Conservation (phyloP, 208 protist genomes). For the Tritrichomonas musculus region DNA sequence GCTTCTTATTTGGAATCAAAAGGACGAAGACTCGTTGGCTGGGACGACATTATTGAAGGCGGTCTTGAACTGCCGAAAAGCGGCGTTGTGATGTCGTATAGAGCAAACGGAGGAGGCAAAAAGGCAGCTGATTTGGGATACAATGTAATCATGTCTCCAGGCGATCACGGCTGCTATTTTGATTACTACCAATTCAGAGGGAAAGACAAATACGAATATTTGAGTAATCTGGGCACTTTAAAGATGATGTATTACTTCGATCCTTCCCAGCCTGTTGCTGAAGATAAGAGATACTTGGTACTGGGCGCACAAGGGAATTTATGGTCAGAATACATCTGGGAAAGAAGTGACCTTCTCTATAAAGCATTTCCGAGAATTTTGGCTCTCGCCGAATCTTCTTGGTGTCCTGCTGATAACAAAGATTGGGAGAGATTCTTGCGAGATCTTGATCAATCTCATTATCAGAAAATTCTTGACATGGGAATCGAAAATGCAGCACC, state of each 20-base stretch:
- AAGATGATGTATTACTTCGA: background rate
- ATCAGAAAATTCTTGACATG: too few species aligned
- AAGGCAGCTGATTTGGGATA: background rate
- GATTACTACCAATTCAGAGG: background rate
- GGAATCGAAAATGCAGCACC: too few species aligned
- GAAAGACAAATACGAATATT: background rate
- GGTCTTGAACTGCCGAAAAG: background rate
- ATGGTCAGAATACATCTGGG: background rate
- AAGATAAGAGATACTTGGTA: background rate
- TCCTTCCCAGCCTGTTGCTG: background rate
- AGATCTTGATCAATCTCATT: too few species aligned
- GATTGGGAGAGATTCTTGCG: background rate
- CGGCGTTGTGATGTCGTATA: background rate
- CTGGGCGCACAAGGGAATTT: background rate
- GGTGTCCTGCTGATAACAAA: background rate
- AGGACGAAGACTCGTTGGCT: background rate
- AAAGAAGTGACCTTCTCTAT: background rate
- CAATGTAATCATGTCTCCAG: background rate
- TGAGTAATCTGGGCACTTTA: background rate
- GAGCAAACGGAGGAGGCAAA: background rate
- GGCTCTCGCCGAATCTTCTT: background rate
- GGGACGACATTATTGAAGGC: background rate
- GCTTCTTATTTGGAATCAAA: background rate
- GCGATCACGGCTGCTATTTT: background rate
- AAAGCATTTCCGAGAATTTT: background rate